A percentile compares a stretch with the other conserved stretches of the same genome.
phyloP scores from a whole-genome alignment of 805 yeast species.

The Candida boidinii region DNA sequence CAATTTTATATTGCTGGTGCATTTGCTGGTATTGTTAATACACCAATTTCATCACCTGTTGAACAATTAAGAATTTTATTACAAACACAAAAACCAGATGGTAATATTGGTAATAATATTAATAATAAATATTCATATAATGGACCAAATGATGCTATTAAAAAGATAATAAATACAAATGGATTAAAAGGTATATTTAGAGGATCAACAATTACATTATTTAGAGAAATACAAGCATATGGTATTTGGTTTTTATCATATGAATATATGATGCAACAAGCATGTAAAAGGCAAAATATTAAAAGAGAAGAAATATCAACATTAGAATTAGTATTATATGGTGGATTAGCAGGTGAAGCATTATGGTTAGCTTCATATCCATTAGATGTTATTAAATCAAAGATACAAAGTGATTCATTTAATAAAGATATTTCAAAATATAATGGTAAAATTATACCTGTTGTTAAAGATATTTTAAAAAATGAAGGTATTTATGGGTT shows the following conservation, averaged over 20 bases:
- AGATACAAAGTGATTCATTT: constrained; percentile 46
- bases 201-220: constrained; percentile 44
- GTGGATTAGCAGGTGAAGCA: constrained; percentile 63
- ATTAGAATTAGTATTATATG: constrained; percentile 44
- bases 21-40: constrained; percentile 55
- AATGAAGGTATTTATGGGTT: constrained; percentile 42
- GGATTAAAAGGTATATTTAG: constrained; percentile 47
- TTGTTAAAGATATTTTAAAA: constrained; percentile 29
- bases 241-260: constrained; percentile 69
- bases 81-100: constrained; percentile 40
- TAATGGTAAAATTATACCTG: constrained; percentile 28
- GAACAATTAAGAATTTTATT: constrained; percentile 58
- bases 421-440: constrained; percentile 35
- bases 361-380: constrained; percentile 54
- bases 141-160: constrained; percentile 37
- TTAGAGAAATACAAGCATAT: constrained; percentile 63
- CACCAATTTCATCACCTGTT: constrained; percentile 55
- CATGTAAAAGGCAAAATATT: constrained; percentile 25
- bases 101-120: neutral
- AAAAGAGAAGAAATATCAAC: constrained; percentile 43
- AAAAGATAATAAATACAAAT: constrained; percentile 28
- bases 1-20: constrained; percentile 60
- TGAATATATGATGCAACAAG: constrained; percentile 41
- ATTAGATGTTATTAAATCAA: constrained; percentile 41
- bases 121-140: constrained; percentile 20